Evolutionary conservation across 2,329 filamentous ascomycete genomes (phyloP).

Genomic region (Chaetomiaceae sp.): DNA sequence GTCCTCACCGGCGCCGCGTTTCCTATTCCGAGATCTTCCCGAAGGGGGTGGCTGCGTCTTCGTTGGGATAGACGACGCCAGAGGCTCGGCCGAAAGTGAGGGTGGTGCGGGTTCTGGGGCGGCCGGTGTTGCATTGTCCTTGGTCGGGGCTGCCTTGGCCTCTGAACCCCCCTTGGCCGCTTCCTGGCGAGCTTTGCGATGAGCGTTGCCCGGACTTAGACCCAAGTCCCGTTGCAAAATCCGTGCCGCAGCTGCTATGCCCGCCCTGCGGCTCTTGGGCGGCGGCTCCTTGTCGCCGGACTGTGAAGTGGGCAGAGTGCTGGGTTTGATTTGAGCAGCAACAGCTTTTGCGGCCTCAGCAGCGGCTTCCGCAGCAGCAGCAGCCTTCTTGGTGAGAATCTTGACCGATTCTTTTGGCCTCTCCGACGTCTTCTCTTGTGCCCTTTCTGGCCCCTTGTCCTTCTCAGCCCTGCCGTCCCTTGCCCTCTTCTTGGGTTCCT

Average conservation of each 20-base stretch:
- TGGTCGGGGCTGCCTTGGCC: conserved; percentile 36
- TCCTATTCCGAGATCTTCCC: conserved; percentile 22
- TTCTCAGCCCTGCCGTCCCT: conserved; percentile 62
- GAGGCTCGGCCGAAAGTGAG: conserved; percentile 7
- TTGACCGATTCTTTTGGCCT: conserved; percentile 58
- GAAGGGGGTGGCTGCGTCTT: conserved; percentile 18
- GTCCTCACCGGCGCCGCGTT: conserved; percentile 23
- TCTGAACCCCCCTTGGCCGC: conserved; percentile 53
- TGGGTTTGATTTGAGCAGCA: conserved; percentile 37
- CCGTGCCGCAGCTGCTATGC: conserved; percentile 60
- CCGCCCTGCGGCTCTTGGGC: conserved; percentile 54
- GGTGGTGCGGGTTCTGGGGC: conserved; percentile 8
- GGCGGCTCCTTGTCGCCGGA: conserved; percentile 13
- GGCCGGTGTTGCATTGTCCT: conserved; percentile 25
- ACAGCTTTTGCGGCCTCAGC: conserved; percentile 44
- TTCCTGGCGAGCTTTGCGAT: conserved; percentile 56
- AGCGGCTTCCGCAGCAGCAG: conserved; percentile 46
- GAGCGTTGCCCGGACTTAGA: conserved; percentile 58
- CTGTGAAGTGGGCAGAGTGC: conserved; percentile 22
- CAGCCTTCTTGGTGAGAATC: conserved; percentile 49
- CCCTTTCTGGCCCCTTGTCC: conserved; percentile 36
- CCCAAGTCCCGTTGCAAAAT: conserved; percentile 64
- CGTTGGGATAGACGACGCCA: conserved; percentile 8
- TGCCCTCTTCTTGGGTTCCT: conserved; percentile 48
- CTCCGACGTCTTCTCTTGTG: conserved; percentile 38